Conservation (phyloP, 495 filamentous ascomycete genomes). For the Trichocladium uniseriatum region DNA sequence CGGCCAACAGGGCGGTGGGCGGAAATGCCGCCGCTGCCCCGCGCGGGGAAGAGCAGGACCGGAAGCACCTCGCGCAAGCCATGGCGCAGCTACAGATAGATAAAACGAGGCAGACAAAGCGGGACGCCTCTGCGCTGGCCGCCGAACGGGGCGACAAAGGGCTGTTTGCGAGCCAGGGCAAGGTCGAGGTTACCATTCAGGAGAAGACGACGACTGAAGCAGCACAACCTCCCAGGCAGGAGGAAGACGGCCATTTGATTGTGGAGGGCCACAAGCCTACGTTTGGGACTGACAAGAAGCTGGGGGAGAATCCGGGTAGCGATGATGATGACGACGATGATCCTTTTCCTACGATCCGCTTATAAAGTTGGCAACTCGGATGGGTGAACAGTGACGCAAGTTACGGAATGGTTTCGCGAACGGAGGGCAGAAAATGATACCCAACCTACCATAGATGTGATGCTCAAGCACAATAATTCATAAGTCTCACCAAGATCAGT, state of each 20-base stretch:
- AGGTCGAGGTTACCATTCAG: conserved; percentile 35
- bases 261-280: conserved; percentile 42
- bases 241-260: conserved; percentile 30
- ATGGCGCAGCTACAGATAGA: conserved; percentile 12
- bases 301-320: not conserved
- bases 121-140: conserved; percentile 38
- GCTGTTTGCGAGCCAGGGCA: conserved; percentile 1
- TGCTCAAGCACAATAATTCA: not conserved
- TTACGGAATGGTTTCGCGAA: not conserved
- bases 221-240: conserved; percentile 20
- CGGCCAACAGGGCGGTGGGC: not conserved
- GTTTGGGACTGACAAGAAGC: conserved; percentile 16
- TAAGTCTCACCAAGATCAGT: not conserved
- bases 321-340: conserved; percentile 15
- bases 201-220: conserved; percentile 44
- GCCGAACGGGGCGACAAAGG: conserved; percentile 40
- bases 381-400: not conserved
- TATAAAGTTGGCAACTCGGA: conserved; percentile 4
- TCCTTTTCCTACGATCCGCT: conserved; percentile 14
- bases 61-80: conserved; percentile 1
- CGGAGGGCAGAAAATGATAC: not conserved
- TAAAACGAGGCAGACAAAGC: conserved; percentile 17
- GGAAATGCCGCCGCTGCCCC: not conserved
- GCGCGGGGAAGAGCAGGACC: conserved; percentile 1
- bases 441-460: not conserved